These are phyloP conservation scores for Ophiocordyceps sinensis DNA, from an alignment of 2,329 filamentous ascomycete genomes.

Conservation along the genomic window DNA sequence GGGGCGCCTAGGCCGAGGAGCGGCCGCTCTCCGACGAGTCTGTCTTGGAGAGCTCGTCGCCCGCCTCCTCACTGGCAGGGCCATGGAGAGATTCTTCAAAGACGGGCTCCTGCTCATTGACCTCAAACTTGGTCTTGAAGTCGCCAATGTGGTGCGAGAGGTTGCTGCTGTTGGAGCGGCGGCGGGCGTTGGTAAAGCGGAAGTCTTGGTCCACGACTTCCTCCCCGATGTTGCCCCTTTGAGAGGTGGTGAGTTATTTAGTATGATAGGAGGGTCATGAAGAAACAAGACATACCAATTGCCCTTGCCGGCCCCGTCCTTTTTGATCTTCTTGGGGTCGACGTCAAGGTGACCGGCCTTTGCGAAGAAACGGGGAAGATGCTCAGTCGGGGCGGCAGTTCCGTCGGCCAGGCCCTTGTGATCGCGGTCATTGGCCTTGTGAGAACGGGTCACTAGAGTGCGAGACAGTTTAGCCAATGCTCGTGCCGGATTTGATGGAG, in stretches of 20 bases:
- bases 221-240: constrained; percentile 69
- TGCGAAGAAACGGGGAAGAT: constrained; percentile 82
- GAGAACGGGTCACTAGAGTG: constrained; percentile 79
- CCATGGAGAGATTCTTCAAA: constrained; percentile 82
- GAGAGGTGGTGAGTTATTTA: neutral
- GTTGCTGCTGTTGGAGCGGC: constrained; percentile 81
- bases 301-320: constrained; percentile 81
- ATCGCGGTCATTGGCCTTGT: constrained; percentile 91
- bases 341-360: constrained; percentile 69
- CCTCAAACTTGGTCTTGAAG: constrained; percentile 96
- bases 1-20: constrained; percentile 40
- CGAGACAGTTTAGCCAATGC: neutral
- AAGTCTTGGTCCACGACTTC: constrained; percentile 76
- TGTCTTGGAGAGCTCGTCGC: constrained; percentile 38
- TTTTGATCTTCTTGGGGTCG: constrained; percentile 92
- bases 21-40: constrained; percentile 45
- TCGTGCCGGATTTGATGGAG: too few species aligned
- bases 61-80: constrained; percentile 34
- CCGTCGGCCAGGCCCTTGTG: constrained; percentile 68
- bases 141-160: constrained; percentile 55
- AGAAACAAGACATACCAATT: constrained; percentile 61
- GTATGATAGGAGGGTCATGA: neutral
- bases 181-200: constrained; percentile 72
- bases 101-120: constrained; percentile 75
- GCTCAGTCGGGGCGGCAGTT: constrained; percentile 52